phyloP scores from a whole-genome alignment of 345 rosid species.

The Arabis alpina region DNA sequence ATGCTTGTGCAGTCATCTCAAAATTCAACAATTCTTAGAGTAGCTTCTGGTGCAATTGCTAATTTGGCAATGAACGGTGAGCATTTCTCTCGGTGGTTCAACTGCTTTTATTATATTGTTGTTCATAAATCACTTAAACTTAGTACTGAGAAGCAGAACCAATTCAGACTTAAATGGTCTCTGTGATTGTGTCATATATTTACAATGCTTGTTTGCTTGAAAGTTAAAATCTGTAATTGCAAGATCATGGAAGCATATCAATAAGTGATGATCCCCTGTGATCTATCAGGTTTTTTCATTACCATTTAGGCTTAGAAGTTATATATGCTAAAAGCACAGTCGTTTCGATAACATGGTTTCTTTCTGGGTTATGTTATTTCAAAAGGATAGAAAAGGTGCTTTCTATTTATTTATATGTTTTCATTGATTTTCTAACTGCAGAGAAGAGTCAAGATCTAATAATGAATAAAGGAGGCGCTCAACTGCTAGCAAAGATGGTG shows the following conservation, averaged over 20 bases:
- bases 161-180: not conserved
- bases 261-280: too few species aligned
- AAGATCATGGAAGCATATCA: too few species aligned
- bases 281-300: too few species aligned
- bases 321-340: not conserved
- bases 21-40: conserved; percentile 81
- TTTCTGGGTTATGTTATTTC: not conserved
- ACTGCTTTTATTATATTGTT: conserved; percentile 15
- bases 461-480: conserved; percentile 88
- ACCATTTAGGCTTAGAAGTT: not conserved
- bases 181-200: conserved; percentile 21
- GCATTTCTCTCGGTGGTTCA: conserved; percentile 24
- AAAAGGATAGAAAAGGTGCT: not conserved
- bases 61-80: conserved; percentile 97
- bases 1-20: conserved; percentile 66
- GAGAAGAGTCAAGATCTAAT: conserved; percentile 83
- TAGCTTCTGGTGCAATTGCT: conserved; percentile 97
- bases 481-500: conserved; percentile 72
- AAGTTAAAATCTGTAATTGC: conserved; percentile 8
- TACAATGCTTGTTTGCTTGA: conserved; percentile 16
- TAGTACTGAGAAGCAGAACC: conserved; percentile 8
- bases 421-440: conserved; percentile 37
- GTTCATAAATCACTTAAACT: not conserved
- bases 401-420: conserved; percentile 3
- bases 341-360: not conserved